These are phyloP conservation scores for Colletotrichum sp. DNA, from an alignment of 2,329 filamentous ascomycete genomes.

Conservation along the genomic window DNA sequence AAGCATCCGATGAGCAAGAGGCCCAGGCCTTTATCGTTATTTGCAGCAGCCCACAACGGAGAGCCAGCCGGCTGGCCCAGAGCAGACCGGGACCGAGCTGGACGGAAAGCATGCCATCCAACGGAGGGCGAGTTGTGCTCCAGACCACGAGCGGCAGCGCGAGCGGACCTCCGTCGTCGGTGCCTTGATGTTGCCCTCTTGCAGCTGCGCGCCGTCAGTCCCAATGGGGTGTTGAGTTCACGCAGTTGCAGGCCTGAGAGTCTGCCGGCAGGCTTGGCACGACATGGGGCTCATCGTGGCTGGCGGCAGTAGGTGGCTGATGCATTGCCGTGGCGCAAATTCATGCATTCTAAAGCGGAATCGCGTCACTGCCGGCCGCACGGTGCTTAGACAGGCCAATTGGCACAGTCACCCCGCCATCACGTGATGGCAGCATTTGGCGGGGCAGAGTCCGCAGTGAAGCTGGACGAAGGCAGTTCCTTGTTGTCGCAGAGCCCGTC, in stretches of 20 bases:
- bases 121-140: background rate
- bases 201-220: background rate
- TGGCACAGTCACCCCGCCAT: conserved; percentile 19
- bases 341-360: background rate
- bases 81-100: background rate
- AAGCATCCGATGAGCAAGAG: background rate
- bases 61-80: background rate
- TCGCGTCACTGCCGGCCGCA: background rate
- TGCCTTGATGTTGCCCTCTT: background rate
- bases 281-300: background rate
- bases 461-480: background rate
- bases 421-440: conserved; percentile 7
- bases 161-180: background rate
- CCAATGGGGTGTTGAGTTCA: background rate
- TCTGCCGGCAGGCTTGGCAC: background rate
- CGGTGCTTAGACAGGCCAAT: background rate
- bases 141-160: background rate
- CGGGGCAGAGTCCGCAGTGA: conserved; percentile 4
- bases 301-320: background rate
- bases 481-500: background rate
- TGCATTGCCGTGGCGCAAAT: background rate
- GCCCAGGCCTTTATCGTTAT: background rate
- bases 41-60: background rate
- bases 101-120: background rate
- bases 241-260: background rate